These are phyloP conservation scores for Nicotiana noctiflora DNA, from an alignment of 257 asterid species.

Conservation along the genomic window DNA sequence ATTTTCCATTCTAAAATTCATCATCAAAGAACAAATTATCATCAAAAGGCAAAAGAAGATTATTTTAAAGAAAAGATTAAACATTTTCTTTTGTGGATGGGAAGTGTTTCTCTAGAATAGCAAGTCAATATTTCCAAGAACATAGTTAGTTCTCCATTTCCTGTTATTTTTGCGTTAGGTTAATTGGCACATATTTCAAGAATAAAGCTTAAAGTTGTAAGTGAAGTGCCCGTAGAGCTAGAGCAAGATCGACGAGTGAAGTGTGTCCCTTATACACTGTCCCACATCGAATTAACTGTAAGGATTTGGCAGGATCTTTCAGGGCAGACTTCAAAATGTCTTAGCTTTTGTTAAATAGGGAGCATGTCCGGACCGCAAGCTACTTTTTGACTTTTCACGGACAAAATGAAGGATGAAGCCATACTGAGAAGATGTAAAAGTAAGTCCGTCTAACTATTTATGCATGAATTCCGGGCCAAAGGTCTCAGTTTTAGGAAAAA, in stretches of 20 bases:
- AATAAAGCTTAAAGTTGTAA: background rate
- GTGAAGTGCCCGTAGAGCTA: background rate
- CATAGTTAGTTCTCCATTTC: background rate
- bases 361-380: background rate
- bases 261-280: background rate
- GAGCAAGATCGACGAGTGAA: background rate
- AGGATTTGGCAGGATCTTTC: background rate
- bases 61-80: slow-evolving; percentile 5
- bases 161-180: background rate
- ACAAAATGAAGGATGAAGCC: background rate
- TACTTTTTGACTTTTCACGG: slow-evolving; percentile 1
- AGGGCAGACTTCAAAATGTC: background rate
- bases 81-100: background rate
- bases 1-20: slow-evolving; percentile 50
- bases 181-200: background rate
- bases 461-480: background rate
- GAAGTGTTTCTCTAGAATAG: background rate
- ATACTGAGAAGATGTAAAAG: background rate
- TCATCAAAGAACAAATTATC: slow-evolving; percentile 5
- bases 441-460: background rate
- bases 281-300: background rate
- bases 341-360: background rate
- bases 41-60: background rate
- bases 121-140: background rate
- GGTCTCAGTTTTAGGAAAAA: background rate